Percentiles rank a stretch among this genome's conserved stretches.
Evolutionary conservation across 805 yeast genomes (phyloP).

Genomic region (Komagataella ulmi): DNA sequence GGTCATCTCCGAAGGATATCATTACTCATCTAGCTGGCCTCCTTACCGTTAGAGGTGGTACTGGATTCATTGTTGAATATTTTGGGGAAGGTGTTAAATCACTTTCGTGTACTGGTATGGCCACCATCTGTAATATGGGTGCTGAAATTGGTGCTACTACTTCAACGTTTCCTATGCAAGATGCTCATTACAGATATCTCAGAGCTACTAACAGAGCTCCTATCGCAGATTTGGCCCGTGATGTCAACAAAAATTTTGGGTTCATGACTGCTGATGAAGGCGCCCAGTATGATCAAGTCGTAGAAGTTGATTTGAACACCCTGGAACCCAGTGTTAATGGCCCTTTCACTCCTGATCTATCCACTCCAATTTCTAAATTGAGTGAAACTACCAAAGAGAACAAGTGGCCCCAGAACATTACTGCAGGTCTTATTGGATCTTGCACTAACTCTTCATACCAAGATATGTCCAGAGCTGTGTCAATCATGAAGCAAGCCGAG

Average conservation of each 20-base stretch:
- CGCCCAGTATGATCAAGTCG: conserved; percentile 84
- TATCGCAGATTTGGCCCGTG: conserved; percentile 68
- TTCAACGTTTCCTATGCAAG: conserved; percentile 93
- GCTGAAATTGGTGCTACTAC: conserved; percentile 99
- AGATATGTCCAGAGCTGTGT: conserved; percentile 95
- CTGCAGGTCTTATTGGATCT: conserved; percentile 94
- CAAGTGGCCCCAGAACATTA: conserved; percentile 87
- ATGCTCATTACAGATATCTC: conserved; percentile 78
- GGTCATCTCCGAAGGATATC: conserved; percentile 97
- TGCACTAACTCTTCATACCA: conserved; percentile 98
- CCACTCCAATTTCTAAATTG: conserved; percentile 86
- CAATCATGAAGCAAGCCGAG: conserved; percentile 85
- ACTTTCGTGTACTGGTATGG: conserved; percentile 97
- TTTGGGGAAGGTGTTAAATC: conserved; percentile 91
- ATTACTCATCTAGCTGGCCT: conserved; percentile 88
- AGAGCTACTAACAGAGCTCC: conserved; percentile 76
- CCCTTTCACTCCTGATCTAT: conserved; percentile 96
- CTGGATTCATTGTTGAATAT: conserved; percentile 93
- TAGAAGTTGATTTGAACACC: conserved; percentile 79
- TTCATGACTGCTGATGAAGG: conserved; percentile 81
- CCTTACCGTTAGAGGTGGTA: conserved; percentile 95
- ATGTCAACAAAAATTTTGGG: conserved; percentile 37
- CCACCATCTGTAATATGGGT: conserved; percentile 98
- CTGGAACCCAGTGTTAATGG: conserved; percentile 96
- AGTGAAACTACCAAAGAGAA: conserved; percentile 72